A percentile compares a stretch with the other conserved stretches of the same genome.
These are phyloP conservation scores for Penicillium roqueforti DNA, from an alignment of 495 filamentous ascomycete genomes.

Conservation along the genomic window DNA sequence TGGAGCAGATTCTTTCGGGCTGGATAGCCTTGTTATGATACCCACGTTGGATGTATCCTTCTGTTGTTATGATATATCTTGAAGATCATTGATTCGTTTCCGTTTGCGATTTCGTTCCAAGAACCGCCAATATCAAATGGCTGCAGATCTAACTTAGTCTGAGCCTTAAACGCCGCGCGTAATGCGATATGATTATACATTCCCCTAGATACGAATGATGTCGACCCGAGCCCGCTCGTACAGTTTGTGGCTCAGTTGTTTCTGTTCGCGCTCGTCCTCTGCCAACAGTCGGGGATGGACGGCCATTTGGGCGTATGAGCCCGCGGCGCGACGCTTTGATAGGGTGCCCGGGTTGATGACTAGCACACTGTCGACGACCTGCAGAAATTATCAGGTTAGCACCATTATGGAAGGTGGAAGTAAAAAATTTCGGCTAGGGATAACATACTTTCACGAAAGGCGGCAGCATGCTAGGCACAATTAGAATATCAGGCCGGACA, in stretches of 20 bases:
- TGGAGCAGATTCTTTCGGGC: constrained; percentile 5
- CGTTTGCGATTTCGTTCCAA: neutral
- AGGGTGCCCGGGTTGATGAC: constrained; percentile 84
- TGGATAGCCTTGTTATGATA: constrained; percentile 11
- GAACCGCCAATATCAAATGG: constrained; percentile 5
- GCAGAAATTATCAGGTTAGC: constrained; percentile 1
- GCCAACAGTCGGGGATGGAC: constrained; percentile 59
- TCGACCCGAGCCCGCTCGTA: constrained; percentile 84
- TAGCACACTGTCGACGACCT: constrained; percentile 82
- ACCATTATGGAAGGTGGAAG: neutral
- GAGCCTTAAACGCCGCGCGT: constrained; percentile 23
- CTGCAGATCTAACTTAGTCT: neutral
- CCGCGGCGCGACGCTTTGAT: constrained; percentile 75
- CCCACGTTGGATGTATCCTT: constrained; percentile 4
- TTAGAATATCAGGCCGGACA: constrained; percentile 76
- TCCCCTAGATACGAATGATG: constrained; percentile 64
- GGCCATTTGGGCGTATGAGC: constrained; percentile 74
- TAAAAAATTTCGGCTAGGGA: neutral
- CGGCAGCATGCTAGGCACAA: constrained; percentile 76
- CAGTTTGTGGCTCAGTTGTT: constrained; percentile 64
- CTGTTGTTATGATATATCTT: neutral
- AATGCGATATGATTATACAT: constrained; percentile 28
- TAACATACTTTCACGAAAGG: constrained; percentile 78
- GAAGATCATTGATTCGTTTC: constrained; percentile 26
- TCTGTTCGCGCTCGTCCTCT: constrained; percentile 55